A percentile compares a stretch with the other conserved stretches of the same genome.
phyloP scores from a whole-genome alignment of 257 asterid species.

The Jasminum sambac region DNA sequence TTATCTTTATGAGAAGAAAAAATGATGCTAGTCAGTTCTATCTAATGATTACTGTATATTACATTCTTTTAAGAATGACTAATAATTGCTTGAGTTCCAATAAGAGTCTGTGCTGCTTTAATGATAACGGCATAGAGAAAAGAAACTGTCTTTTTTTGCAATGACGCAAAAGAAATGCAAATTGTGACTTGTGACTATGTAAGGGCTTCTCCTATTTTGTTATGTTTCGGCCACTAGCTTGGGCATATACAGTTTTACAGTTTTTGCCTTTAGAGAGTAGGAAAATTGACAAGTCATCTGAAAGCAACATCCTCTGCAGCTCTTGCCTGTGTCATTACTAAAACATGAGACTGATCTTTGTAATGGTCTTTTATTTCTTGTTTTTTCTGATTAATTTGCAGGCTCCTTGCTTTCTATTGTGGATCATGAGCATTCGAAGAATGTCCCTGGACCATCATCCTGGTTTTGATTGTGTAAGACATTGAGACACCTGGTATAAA shows the following conservation, averaged over 20 bases:
- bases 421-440: conserved; percentile 69
- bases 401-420: conserved; percentile 78
- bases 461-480: conserved; percentile 92
- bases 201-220: not conserved
- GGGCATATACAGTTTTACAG: not conserved
- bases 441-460: conserved; percentile 87
- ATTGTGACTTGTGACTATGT: not conserved
- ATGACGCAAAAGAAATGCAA: not conserved
- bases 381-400: conserved; percentile 39
- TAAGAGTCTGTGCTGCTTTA: not conserved
- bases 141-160: not conserved
- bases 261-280: not conserved
- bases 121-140: not conserved
- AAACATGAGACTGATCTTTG: conserved; percentile 14
- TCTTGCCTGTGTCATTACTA: conserved; percentile 6
- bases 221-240: not conserved
- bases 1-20: conserved; percentile 9
- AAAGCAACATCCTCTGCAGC: not conserved
- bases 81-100: conserved; percentile 7
- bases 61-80: not conserved
- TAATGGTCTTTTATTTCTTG: conserved; percentile 12
- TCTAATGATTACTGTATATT: conserved; percentile 3
- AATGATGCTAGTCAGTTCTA: not conserved
- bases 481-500: conserved; percentile 17
- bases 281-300: not conserved